These are phyloP conservation scores for Penicillium brasilianum DNA, from an alignment of 2,329 filamentous ascomycete genomes.

Conservation along the genomic window DNA sequence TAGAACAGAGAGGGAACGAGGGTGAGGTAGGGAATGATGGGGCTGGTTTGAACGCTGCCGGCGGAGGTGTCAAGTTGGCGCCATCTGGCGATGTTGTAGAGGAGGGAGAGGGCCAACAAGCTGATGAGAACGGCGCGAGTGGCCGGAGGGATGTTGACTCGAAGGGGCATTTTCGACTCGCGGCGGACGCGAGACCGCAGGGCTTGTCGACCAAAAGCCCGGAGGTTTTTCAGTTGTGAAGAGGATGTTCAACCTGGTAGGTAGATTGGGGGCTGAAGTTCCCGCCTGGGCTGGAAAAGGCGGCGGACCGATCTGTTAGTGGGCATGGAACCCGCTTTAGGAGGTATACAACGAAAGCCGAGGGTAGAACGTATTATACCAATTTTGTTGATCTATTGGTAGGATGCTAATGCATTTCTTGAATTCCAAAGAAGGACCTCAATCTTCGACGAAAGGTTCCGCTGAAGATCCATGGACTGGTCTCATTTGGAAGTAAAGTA, in stretches of 20 bases:
- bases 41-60: constrained; percentile 52
- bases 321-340: background rate
- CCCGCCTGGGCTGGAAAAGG: constrained; percentile 8
- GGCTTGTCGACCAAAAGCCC: constrained; percentile 11
- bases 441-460: too few relatives aligned
- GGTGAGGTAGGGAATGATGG: constrained; percentile 80
- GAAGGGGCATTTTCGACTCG: constrained; percentile 68
- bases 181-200: constrained; percentile 34
- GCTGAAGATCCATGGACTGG: too few relatives aligned
- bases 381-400: too few relatives aligned
- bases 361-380: too few relatives aligned
- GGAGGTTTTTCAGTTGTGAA: constrained; percentile 9
- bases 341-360: background rate
- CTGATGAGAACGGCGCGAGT: constrained; percentile 80
- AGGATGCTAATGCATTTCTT: too few relatives aligned
- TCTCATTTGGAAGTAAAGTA: too few relatives aligned
- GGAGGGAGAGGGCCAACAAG: constrained; percentile 75
- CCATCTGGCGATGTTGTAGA: constrained; percentile 69
- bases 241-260: constrained; percentile 5
- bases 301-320: constrained; percentile 8
- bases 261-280: constrained; percentile 5
- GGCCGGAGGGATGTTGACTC: constrained; percentile 90
- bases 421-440: too few relatives aligned
- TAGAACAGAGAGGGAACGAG: constrained; percentile 83
- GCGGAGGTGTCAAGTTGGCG: constrained; percentile 71